These are phyloP conservation scores for Biscogniauxia mediterranea DNA, from an alignment of 2,329 filamentous ascomycete genomes.

Conservation along the genomic window DNA sequence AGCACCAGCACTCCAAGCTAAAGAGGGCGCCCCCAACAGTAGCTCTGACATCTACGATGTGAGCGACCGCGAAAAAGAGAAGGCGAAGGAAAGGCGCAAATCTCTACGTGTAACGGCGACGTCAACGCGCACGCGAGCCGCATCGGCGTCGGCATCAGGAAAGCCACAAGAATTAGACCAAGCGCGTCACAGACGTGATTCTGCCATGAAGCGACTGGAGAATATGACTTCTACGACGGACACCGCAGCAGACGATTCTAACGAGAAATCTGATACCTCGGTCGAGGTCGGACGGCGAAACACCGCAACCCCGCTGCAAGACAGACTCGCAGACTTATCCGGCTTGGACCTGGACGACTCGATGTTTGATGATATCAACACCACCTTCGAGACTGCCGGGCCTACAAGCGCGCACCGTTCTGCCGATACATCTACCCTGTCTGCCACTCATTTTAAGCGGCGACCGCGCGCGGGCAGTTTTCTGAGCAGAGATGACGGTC, in stretches of 20 bases:
- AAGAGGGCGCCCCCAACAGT: conserved; percentile 9
- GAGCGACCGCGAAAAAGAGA: conserved; percentile 33
- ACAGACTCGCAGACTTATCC: conserved; percentile 28
- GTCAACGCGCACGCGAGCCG: conserved; percentile 12
- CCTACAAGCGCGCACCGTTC: conserved; percentile 31
- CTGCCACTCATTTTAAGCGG: conserved; percentile 31
- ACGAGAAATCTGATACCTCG: conserved; percentile 14
- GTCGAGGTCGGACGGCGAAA: conserved; percentile 24
- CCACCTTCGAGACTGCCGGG: conserved; percentile 28
- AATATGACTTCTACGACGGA: conserved; percentile 32
- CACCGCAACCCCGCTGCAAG: conserved; percentile 26
- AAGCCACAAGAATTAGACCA: conserved; percentile 19
- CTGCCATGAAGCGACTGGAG: conserved; percentile 31
- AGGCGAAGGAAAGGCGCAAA: conserved; percentile 22
- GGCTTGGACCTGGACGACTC: conserved; percentile 34
- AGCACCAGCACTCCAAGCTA: background rate
- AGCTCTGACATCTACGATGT: conserved; percentile 34
- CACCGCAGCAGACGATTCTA: conserved; percentile 12
- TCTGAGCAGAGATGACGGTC: conserved; percentile 31
- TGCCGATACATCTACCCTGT: conserved; percentile 32
- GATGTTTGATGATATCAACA: conserved; percentile 35
- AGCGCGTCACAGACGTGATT: conserved; percentile 30
- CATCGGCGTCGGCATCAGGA: conserved; percentile 5
- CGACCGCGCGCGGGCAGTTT: conserved; percentile 35
- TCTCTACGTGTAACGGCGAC: conserved; percentile 19